These are phyloP conservation scores for Aspergillus wentii DNA, from an alignment of 495 filamentous ascomycete species.

Conservation along the genomic window DNA sequence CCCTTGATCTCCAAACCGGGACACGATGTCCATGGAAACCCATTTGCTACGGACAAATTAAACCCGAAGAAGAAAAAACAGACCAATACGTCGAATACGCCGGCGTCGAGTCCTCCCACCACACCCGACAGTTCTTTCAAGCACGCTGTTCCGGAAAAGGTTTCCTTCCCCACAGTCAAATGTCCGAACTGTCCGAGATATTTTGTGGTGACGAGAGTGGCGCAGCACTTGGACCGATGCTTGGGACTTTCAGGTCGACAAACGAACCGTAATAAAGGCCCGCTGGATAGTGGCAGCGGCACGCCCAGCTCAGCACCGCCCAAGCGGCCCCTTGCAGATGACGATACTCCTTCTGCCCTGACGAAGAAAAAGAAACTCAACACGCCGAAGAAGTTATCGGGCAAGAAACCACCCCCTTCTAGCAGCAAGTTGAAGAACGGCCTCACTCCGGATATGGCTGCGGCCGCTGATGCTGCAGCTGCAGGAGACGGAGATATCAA, in stretches of 20 bases:
- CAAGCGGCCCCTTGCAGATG: constrained; percentile 36
- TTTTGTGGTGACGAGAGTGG: constrained; percentile 56
- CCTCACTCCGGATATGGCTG: constrained; percentile 18
- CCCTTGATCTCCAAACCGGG: constrained; percentile 69
- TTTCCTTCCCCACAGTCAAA: constrained; percentile 68
- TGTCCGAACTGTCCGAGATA: constrained; percentile 60
- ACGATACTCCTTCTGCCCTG: constrained; percentile 29
- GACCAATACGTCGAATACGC: constrained; percentile 44
- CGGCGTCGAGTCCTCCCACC: constrained; percentile 42
- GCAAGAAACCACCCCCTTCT: constrained; percentile 31
- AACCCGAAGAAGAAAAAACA: constrained; percentile 52
- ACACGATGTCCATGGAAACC: constrained; percentile 80
- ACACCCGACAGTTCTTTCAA: constrained; percentile 36
- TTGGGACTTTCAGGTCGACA: constrained; percentile 70
- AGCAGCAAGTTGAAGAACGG: constrained; percentile 42
- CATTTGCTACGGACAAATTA: constrained; percentile 56
- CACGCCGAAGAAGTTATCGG: constrained; percentile 32
- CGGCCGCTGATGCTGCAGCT: constrained; percentile 10
- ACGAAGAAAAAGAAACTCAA: constrained; percentile 46
- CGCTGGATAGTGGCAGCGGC: constrained; percentile 30
- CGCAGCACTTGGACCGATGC: constrained; percentile 76
- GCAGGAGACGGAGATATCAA: constrained; percentile 17
- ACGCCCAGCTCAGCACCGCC: constrained; percentile 32
- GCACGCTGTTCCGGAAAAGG: constrained; percentile 43
- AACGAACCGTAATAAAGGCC: constrained; percentile 52